phyloP scores from a whole-genome alignment of 495 filamentous ascomycete species.

The Acidiella bohemica region DNA sequence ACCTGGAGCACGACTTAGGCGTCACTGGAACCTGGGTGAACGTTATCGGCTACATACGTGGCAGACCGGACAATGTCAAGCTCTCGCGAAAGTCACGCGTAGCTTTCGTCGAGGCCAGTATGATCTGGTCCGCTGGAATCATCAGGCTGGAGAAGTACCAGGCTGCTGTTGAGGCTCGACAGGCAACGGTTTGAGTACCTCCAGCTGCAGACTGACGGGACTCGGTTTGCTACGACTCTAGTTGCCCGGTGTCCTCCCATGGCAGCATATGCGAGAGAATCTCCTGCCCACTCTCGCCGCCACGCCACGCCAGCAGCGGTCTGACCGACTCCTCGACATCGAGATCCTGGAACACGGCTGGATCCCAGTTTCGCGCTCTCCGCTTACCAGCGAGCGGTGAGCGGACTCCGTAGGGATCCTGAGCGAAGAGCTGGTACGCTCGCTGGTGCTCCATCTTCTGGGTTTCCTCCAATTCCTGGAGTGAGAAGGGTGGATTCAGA shows the following conservation, averaged over 20 bases:
- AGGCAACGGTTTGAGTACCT: no score
- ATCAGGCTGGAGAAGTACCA: constrained; percentile 18
- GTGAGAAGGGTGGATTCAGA: constrained; percentile 25
- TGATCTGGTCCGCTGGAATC: constrained; percentile 24
- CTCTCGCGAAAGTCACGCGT: background rate
- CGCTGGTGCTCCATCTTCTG: constrained; percentile 18
- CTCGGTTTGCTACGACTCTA: no score
- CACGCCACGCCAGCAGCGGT: constrained; percentile 15
- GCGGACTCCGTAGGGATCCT: constrained; percentile 22
- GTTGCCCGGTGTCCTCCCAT: constrained; percentile 8
- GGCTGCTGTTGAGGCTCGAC: constrained; percentile 1
- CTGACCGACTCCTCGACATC: constrained; percentile 1
- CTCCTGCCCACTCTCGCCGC: constrained; percentile 12
- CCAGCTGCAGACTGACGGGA: no score
- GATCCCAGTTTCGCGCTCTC: constrained; percentile 20
- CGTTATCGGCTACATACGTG: constrained; percentile 66
- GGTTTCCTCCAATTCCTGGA: constrained; percentile 18
- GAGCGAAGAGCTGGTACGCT: constrained; percentile 18
- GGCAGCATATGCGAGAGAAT: constrained; percentile 14
- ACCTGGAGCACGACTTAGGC: constrained; percentile 48
- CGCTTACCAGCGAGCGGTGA: constrained; percentile 21
- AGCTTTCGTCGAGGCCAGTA: constrained; percentile 17
- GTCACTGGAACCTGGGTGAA: constrained; percentile 81
- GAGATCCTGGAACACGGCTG: background rate
- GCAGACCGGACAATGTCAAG: constrained; percentile 8